Conservation (phyloP, 345 rosid species). For the Moringa oleifera region DNA sequence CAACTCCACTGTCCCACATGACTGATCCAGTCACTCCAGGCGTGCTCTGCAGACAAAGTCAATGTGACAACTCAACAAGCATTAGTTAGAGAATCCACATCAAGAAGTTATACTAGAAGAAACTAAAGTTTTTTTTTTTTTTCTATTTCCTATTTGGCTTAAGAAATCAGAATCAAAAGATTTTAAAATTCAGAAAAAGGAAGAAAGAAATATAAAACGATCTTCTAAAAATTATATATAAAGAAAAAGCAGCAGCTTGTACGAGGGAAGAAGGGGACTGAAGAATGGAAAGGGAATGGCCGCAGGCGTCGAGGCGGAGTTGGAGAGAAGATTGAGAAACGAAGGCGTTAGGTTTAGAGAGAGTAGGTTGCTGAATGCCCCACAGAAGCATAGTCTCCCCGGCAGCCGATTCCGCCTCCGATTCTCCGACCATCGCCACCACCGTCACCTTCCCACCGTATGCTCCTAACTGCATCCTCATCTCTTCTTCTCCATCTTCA, state of each 20-base stretch:
- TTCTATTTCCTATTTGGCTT: no score
- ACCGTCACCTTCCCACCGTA: slow-evolving; percentile 59
- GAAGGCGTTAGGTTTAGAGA: slow-evolving; percentile 61
- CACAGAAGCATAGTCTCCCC: slow-evolving; percentile 85
- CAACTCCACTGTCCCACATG: slow-evolving; percentile 94
- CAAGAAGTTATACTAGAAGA: not conserved
- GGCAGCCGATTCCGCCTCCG: slow-evolving; percentile 55
- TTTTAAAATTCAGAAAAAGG: no score
- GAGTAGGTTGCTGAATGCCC: slow-evolving; percentile 87
- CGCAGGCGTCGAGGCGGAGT: slow-evolving; percentile 80
- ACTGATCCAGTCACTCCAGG: slow-evolving; percentile 94
- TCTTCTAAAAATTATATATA: no score
- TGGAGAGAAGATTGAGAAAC: slow-evolving; percentile 79
- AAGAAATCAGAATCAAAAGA: no score
- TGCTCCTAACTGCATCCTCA: slow-evolving; percentile 39
- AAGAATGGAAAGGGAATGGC: slow-evolving; percentile 67
- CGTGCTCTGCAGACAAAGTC: slow-evolving; percentile 30
- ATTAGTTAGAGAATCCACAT: not conserved
- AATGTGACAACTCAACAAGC: not conserved
- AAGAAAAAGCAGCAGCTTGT: not conserved
- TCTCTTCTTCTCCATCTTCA: slow-evolving; percentile 20
- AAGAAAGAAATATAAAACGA: not conserved
- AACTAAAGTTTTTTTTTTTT: not conserved
- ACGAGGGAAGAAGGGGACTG: slow-evolving; percentile 96
- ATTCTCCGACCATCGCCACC: slow-evolving; percentile 20